phyloP scores from a whole-genome alignment of 306 rosid species.

The Abrus pulchellus region DNA sequence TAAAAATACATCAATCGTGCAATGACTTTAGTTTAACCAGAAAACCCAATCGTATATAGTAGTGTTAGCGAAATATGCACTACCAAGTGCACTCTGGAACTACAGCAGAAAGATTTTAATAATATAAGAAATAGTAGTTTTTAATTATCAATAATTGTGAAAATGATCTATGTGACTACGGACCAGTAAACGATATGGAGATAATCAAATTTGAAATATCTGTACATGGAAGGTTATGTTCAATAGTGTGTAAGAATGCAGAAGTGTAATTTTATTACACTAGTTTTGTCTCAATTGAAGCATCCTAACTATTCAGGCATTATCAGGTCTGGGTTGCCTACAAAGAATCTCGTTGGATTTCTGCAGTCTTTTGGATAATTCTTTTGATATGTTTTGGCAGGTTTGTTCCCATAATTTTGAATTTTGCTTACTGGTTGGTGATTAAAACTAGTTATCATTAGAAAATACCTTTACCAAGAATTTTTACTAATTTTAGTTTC shows the following conservation, averaged over 20 bases:
- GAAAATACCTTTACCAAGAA: slow-evolving; percentile 11
- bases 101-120: neutral
- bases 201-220: slow-evolving; percentile 34
- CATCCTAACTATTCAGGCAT: slow-evolving; percentile 33
- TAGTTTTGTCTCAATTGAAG: slow-evolving; percentile 37
- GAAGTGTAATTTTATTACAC: slow-evolving; percentile 18
- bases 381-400: slow-evolving; percentile 82
- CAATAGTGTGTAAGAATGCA: slow-evolving; percentile 15
- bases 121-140: slow-evolving; percentile 11
- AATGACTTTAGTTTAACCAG: neutral
- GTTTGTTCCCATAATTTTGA: slow-evolving; percentile 55
- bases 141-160: slow-evolving; percentile 34
- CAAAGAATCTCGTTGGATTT: slow-evolving; percentile 76
- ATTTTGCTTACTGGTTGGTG: slow-evolving; percentile 26
- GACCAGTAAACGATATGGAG: slow-evolving; percentile 10
- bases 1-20: neutral
- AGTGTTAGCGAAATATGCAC: neutral
- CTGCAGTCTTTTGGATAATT: slow-evolving; percentile 70
- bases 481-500: slow-evolving; percentile 25
- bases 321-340: slow-evolving; percentile 88
- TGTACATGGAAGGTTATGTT: neutral
- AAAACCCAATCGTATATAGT: slow-evolving; percentile 27
- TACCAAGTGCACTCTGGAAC: slow-evolving; percentile 26
- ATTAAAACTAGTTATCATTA: slow-evolving; percentile 25
- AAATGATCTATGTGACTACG: slow-evolving; percentile 17